Evolutionary conservation across 1,284 basidiomycete species (phyloP).

Genomic region (Trichosporon faecale): DNA sequence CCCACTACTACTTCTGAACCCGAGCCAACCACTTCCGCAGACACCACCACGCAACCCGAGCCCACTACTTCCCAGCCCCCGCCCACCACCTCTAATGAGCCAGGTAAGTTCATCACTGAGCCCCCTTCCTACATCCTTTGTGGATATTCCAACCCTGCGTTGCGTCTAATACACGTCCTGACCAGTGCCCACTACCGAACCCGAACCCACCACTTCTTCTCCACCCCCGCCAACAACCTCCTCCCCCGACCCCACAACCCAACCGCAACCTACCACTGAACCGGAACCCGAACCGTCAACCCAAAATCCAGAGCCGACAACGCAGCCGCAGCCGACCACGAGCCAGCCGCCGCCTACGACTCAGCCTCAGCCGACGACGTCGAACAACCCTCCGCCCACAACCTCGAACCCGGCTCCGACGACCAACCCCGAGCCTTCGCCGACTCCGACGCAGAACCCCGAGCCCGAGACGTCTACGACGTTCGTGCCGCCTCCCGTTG

Average conservation of each 20-base stretch:
- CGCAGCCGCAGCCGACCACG: neutral
- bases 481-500: neutral
- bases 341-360: neutral
- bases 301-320: slow-evolving; percentile 8
- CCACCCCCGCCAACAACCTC: neutral
- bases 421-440: neutral
- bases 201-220: neutral
- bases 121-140: neutral
- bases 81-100: slow-evolving; percentile 1
- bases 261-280: slow-evolving; percentile 8
- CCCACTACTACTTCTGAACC: neutral
- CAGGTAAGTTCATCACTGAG: neutral
- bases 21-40: slow-evolving; percentile 8
- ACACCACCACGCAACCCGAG: neutral
- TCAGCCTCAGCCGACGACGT: neutral
- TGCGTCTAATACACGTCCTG: slow-evolving; percentile 7
- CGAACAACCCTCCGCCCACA: neutral
- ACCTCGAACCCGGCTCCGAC: slow-evolving; percentile 9
- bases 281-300: neutral
- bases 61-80: neutral
- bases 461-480: neutral
- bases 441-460: neutral
- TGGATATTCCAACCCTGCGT: neutral
- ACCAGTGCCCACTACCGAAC: slow-evolving; percentile 5
- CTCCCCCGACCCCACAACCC: neutral